Conservation (phyloP, 176 grass and related monocot species). For the Aechmea fasciata region DNA sequence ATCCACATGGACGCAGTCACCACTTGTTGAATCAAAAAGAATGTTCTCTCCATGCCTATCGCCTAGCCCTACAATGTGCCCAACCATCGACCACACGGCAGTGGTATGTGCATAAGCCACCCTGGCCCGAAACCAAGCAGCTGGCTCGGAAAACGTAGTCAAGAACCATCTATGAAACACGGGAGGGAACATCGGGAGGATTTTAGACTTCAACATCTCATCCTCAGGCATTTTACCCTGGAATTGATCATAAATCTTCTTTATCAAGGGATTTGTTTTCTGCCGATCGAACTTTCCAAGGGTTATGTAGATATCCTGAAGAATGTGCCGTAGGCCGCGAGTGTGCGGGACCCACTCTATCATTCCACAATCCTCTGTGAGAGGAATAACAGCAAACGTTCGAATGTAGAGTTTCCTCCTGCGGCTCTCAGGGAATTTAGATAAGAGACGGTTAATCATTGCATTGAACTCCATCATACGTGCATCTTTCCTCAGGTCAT, state of each 20-base stretch:
- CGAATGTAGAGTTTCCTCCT: constrained; percentile 92
- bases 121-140: constrained; percentile 89
- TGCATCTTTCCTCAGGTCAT: constrained; percentile 90
- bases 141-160: constrained; percentile 91
- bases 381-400: constrained; percentile 89
- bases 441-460: constrained; percentile 89
- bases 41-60: constrained; percentile 95
- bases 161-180: constrained; percentile 98
- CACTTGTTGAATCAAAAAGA: constrained; percentile 70
- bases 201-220: constrained; percentile 68
- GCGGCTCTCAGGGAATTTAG: constrained; percentile 83
- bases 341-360: constrained; percentile 95
- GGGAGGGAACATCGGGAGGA: constrained; percentile 84
- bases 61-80: constrained; percentile 92
- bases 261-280: constrained; percentile 77
- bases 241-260: constrained; percentile 62
- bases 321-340: constrained; percentile 70
- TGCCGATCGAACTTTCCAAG: constrained; percentile 63
- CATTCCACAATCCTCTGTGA: constrained; percentile 94
- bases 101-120: constrained; percentile 79
- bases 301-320: constrained; percentile 92
- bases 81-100: constrained; percentile 96
- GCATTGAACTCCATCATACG: constrained; percentile 99
- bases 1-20: constrained; percentile 93
- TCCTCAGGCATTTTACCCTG: constrained; percentile 69